Base-by-base conservation (phyloP, 2,329 filamentous ascomycete species). In the Alternaria sp. region DNA sequence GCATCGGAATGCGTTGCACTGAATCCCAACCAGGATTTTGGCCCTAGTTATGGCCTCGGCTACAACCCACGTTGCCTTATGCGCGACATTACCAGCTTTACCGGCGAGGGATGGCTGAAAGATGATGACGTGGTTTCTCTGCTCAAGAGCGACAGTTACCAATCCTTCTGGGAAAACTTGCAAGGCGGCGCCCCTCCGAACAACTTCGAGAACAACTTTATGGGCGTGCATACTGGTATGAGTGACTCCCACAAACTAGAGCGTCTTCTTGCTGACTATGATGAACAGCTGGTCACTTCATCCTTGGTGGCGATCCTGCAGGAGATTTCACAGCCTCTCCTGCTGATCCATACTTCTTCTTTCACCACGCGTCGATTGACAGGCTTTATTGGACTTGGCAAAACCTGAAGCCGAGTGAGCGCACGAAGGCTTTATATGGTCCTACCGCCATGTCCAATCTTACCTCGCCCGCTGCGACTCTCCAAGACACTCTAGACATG, bases 371-470 rank as follows among this genome's bases (percentile, higher is more conserved):
- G 14, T 38, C 36, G 9, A 52, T 52, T 41, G 49, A 85, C 63
- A 76, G 81, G 5, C 67, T 78, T 0, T 85, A 78, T 77, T 83
- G 80, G 81, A 82, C 80, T 41, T 85, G 82, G 83, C 82, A 85
- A 68, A 82, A 80, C 58, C 65, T 80, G 51, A 74, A 81, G 53
- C 72, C 73, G 36, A 62, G 69, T 41, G 66, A 72, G 32, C 76
- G 82, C 10, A 74, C 76, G 36, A 71, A 74, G 46, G 71, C 70
- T 34, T 79, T 84, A 54, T 70, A 71, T 36, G 74, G 71, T 18
- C 82, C 81, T 3, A 82, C 79, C 20, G 74, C 70, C 4, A 82
- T 82, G 3, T 77, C 81, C 18, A 72, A 81, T 34, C 81, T 81
- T 2, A 73, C 79, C 2, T 80, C 79, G 20, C 63, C 78, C 4